phyloP scores from a whole-genome alignment of 352 stramenopile genomes.

The Globisporangium orthogonon region DNA sequence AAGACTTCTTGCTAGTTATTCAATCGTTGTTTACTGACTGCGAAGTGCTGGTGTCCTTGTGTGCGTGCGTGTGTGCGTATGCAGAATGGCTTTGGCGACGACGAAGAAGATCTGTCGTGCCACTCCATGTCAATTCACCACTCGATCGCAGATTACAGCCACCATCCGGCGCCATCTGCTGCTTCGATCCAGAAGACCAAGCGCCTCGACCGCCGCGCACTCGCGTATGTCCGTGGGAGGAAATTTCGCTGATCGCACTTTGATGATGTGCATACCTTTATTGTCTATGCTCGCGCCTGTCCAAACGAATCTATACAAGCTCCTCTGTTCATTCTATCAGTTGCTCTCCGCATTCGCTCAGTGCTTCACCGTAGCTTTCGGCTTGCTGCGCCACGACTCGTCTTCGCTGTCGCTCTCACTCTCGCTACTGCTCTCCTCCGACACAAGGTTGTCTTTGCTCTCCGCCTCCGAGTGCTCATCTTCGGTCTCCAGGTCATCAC shows the following conservation, averaged over 20 bases:
- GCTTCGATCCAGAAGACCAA: slow-evolving; percentile 79
- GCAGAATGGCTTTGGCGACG: slow-evolving; percentile 47
- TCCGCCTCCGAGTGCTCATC: slow-evolving; percentile 29
- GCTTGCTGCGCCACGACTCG: slow-evolving; percentile 17
- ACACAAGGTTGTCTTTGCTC: slow-evolving; percentile 1
- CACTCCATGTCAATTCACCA: slow-evolving; percentile 51
- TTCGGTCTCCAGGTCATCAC: slow-evolving; percentile 23
- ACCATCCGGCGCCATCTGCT: slow-evolving; percentile 48
- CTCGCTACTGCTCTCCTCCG: slow-evolving; percentile 1
- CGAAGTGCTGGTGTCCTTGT: not conserved
- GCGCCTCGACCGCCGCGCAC: slow-evolving; percentile 57
- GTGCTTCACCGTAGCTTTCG: not conserved
- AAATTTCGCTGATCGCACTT: slow-evolving; percentile 47
- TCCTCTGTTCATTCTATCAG: slow-evolving; percentile 1
- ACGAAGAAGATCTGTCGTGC: slow-evolving; percentile 56
- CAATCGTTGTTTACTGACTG: not conserved
- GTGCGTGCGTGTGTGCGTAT: not conserved
- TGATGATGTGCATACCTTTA: not conserved
- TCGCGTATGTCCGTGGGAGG: slow-evolving; percentile 66
- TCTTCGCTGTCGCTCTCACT: slow-evolving; percentile 12
- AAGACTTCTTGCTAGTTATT: not conserved
- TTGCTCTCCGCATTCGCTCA: not conserved
- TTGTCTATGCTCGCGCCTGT: not conserved
- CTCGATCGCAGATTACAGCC: slow-evolving; percentile 75
- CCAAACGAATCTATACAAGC: not conserved